Evolutionary conservation across 2,329 filamentous ascomycete genomes (phyloP).

Genomic region (Fusarium poae): DNA sequence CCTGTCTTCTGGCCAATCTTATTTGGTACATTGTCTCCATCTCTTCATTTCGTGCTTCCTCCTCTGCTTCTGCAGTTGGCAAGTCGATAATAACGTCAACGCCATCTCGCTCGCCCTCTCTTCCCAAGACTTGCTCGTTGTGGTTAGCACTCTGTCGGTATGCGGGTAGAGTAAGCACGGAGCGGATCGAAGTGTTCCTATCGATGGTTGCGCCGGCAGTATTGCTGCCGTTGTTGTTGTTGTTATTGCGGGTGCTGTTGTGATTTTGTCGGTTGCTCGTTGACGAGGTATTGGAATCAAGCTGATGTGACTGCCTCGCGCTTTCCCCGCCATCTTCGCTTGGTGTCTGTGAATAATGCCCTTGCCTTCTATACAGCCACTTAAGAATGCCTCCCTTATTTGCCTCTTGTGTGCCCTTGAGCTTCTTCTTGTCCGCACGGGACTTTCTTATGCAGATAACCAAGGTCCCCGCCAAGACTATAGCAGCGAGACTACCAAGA

Average conservation of each 20-base stretch:
- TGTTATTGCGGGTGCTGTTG: conserved; percentile 27
- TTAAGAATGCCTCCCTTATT: conserved; percentile 43
- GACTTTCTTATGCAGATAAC: conserved; percentile 31
- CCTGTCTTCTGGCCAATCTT: conserved; percentile 78
- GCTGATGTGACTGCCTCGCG: conserved; percentile 45
- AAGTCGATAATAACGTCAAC: conserved; percentile 92
- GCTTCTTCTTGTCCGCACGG: conserved; percentile 29
- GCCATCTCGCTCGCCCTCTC: conserved; percentile 91
- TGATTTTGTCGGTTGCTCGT: conserved; percentile 31
- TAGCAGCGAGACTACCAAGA: conserved; percentile 33
- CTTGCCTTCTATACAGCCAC: conserved; percentile 25
- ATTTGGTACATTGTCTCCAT: conserved; percentile 96
- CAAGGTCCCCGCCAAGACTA: conserved; percentile 27
- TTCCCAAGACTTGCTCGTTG: conserved; percentile 84
- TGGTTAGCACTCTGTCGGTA: conserved; percentile 81
- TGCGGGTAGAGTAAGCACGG: conserved; percentile 92
- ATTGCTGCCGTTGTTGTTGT: conserved; percentile 29
- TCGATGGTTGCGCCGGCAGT: conserved; percentile 67
- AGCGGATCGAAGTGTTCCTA: conserved; percentile 87
- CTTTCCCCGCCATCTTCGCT: conserved; percentile 49
- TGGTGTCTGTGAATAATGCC: conserved; percentile 51
- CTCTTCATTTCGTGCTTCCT: conserved; percentile 83
- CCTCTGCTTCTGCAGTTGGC: conserved; percentile 83
- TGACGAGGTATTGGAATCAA: conserved; percentile 41
- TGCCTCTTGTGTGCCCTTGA: conserved; percentile 28